phyloP scores from a whole-genome alignment of 2,329 filamentous ascomycete species.

The Fusarium xylarioides region DNA sequence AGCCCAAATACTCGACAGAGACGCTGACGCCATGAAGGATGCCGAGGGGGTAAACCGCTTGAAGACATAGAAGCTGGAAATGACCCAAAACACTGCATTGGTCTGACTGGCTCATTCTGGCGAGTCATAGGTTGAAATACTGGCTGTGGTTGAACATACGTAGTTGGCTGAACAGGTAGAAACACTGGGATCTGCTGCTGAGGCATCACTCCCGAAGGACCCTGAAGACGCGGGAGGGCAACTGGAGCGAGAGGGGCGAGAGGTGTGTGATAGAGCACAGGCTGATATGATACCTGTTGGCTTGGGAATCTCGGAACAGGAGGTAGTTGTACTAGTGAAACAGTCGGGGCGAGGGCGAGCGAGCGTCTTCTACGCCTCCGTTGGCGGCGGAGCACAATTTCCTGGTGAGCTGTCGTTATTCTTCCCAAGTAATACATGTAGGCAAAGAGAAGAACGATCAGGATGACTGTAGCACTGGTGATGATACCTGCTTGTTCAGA shows the following conservation, averaged over 20 bases:
- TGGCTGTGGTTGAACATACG: background rate
- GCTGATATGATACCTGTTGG: slow-evolving; percentile 24
- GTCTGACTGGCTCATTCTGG: background rate
- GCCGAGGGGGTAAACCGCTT: slow-evolving; percentile 9
- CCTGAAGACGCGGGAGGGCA: background rate
- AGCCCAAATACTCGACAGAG: slow-evolving; percentile 42
- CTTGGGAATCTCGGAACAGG: slow-evolving; percentile 22
- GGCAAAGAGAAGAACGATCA: slow-evolving; percentile 42
- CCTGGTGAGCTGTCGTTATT: slow-evolving; percentile 27
- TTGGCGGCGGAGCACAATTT: slow-evolving; percentile 9
- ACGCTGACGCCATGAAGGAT: slow-evolving; percentile 43
- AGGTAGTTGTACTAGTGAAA: slow-evolving; percentile 26
- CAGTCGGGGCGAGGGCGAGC: background rate
- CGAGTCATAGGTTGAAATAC: background rate
- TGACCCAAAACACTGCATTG: background rate
- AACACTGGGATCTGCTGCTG: slow-evolving; percentile 8
- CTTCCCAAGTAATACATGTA: slow-evolving; percentile 50
- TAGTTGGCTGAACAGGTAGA: background rate
- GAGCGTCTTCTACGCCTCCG: slow-evolving; percentile 5
- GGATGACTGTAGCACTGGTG: slow-evolving; percentile 46
- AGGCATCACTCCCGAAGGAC: background rate
- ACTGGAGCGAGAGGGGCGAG: background rate
- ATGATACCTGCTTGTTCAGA: slow-evolving; percentile 53
- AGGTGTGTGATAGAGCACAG: slow-evolving; percentile 20
- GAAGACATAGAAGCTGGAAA: background rate